Percentiles rank a stretch among this genome's conserved stretches.
Evolutionary conservation across 2,329 filamentous ascomycete species (phyloP).

Genomic region (Akanthomyces dipterigenus): DNA sequence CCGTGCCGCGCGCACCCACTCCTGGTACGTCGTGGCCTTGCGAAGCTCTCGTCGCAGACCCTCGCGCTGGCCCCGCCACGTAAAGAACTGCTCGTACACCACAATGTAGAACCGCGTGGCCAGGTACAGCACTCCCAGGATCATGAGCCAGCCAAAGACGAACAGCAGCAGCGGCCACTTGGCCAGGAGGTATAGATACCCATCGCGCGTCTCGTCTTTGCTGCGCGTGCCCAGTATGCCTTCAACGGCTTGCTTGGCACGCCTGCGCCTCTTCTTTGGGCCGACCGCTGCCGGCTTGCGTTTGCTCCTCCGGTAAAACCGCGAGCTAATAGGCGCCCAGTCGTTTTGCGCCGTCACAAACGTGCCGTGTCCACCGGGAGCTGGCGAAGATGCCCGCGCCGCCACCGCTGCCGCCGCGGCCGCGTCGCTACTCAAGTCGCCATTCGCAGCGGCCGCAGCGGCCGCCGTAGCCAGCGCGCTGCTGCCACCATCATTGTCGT

Average conservation of each 20-base stretch:
- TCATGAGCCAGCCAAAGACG: conserved; percentile 72
- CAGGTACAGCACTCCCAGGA: conserved; percentile 66
- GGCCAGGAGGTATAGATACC: conserved; percentile 78
- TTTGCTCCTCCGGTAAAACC: conserved; percentile 41
- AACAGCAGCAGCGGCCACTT: conserved; percentile 87
- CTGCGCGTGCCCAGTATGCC: conserved; percentile 49
- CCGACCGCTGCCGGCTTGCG: conserved; percentile 20
- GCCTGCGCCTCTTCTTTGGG: conserved; percentile 19
- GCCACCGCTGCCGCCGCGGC: conserved; percentile 14
- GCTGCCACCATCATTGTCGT: conserved; percentile 17
- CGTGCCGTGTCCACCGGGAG: conserved; percentile 27
- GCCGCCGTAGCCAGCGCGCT: conserved; percentile 23
- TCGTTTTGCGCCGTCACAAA: conserved; percentile 91
- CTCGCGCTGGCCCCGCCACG: conserved; percentile 79
- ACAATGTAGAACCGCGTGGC: conserved; percentile 84
- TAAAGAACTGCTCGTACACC: conserved; percentile 83
- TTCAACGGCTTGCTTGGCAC: conserved; percentile 31
- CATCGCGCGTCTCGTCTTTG: conserved; percentile 90
- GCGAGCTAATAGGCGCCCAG: conserved; percentile 83
- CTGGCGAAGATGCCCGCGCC: not conserved
- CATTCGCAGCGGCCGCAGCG: not conserved
- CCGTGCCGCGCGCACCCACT: conserved; percentile 77
- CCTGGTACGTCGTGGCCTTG: conserved; percentile 64
- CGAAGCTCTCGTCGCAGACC: conserved; percentile 64
- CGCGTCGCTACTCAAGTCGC: conserved; percentile 26